Conservation (phyloP, 2,329 filamentous ascomycete genomes). For the Fusarium odoratissimum region DNA sequence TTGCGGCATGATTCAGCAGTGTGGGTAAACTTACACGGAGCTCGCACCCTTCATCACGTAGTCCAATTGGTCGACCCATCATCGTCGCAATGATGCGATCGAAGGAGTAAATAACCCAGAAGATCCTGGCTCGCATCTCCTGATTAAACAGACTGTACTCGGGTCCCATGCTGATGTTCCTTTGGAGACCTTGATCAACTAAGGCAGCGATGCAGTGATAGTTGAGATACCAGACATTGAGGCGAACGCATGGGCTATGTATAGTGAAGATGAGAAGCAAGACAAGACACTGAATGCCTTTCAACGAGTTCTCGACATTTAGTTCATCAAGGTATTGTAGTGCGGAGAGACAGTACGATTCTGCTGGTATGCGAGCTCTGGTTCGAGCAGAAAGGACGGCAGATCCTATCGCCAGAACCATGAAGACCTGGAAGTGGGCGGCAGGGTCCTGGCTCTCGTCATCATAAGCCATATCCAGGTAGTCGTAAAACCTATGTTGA, state of each 20-base stretch:
- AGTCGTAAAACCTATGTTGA: constrained; percentile 54
- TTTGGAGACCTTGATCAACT: constrained; percentile 63
- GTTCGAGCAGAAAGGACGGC: constrained; percentile 57
- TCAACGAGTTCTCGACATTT: constrained; percentile 60
- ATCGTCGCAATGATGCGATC: constrained; percentile 65
- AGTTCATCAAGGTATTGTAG: constrained; percentile 59
- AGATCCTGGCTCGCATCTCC: constrained; percentile 66
- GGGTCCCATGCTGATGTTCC: constrained; percentile 57
- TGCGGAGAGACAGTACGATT: constrained; percentile 62
- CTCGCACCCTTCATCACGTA: constrained; percentile 67
- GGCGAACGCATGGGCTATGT: constrained; percentile 59
- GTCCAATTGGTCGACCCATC: constrained; percentile 66
- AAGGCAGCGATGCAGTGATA: constrained; percentile 65
- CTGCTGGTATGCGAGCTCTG: constrained; percentile 57
- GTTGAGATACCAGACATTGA: constrained; percentile 67
- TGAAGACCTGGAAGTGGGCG: constrained; percentile 60
- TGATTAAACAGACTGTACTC: constrained; percentile 61
- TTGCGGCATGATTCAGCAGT: rapidly evolving
- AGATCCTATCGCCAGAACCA: constrained; percentile 64
- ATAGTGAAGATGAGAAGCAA: constrained; percentile 61
- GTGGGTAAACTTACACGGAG: constrained; percentile 53
- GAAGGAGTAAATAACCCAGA: constrained; percentile 65
- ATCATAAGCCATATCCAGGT: constrained; percentile 53
- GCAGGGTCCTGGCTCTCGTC: constrained; percentile 45
- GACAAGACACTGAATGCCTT: constrained; percentile 61